Evolutionary conservation across 2,329 filamentous ascomycete species (phyloP).

Genomic region (Diaporthe longicolla): DNA sequence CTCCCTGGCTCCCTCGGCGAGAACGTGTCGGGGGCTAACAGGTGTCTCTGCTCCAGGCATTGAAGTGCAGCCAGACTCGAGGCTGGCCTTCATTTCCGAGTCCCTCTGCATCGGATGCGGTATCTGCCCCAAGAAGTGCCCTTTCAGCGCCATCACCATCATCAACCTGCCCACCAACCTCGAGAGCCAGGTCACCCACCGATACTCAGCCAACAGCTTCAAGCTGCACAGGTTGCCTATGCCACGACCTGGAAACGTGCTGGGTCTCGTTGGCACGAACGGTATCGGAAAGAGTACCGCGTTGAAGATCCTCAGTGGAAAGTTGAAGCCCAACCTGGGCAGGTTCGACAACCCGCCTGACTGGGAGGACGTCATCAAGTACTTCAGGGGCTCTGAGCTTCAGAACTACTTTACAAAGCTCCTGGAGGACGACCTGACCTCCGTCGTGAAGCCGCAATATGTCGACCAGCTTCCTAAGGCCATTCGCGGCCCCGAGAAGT

Average conservation of each 20-base stretch:
- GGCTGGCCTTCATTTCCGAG: slow-evolving; percentile 98
- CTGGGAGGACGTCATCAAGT: slow-evolving; percentile 99
- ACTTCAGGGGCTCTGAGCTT: slow-evolving; percentile 97
- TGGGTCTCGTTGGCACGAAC: slow-evolving; percentile 98
- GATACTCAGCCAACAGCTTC: slow-evolving; percentile 99
- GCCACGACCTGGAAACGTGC: slow-evolving; percentile 93
- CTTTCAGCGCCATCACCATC: slow-evolving; percentile 98
- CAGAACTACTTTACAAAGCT: slow-evolving; percentile 99
- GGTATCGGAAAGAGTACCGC: slow-evolving; percentile 99
- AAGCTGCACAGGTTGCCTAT: slow-evolving; percentile 94
- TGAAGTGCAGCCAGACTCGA: slow-evolving; percentile 89
- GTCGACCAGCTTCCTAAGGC: slow-evolving; percentile 98
- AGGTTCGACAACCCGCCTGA: slow-evolving; percentile 96
- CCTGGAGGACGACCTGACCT: slow-evolving; percentile 95
- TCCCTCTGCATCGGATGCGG: slow-evolving; percentile 96
- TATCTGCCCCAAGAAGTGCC: slow-evolving; percentile 99
- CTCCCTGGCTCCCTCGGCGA: slow-evolving; percentile 61
- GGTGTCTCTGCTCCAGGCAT: slow-evolving; percentile 96
- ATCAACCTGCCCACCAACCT: slow-evolving; percentile 99
- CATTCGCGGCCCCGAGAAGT: slow-evolving; percentile 84
- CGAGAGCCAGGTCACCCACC: slow-evolving; percentile 97
- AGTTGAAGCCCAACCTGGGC: slow-evolving; percentile 97
- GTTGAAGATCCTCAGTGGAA: slow-evolving; percentile 97
- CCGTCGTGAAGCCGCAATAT: slow-evolving; percentile 98
- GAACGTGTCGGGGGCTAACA: slow-evolving; percentile 67